phyloP scores from a whole-genome alignment of 2,329 filamentous ascomycete species.

The Ophiocordyceps robertsii region DNA sequence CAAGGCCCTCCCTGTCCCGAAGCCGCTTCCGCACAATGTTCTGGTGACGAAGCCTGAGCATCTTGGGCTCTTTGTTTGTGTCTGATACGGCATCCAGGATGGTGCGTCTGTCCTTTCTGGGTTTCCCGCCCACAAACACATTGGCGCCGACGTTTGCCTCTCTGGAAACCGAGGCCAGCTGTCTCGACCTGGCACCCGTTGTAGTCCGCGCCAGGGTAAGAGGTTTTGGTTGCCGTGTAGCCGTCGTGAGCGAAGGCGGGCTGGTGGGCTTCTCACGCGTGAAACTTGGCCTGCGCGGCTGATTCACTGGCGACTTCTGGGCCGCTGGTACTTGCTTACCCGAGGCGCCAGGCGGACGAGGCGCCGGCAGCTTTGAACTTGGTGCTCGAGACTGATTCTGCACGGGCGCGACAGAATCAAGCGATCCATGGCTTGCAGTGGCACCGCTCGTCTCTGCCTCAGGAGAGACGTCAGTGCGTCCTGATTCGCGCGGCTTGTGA shows the following conservation, averaged over 20 bases:
- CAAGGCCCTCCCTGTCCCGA: constrained; percentile 28
- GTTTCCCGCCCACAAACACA: constrained; percentile 31
- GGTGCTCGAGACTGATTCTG: too few species aligned
- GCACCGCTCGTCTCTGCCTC: too few species aligned
- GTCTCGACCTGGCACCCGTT: background rate
- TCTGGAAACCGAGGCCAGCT: background rate
- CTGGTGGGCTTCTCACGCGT: too few species aligned
- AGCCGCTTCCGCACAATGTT: constrained; percentile 27
- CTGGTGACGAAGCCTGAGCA: constrained; percentile 21
- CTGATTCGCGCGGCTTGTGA: too few species aligned
- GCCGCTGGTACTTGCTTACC: too few species aligned
- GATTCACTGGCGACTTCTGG: too few species aligned
- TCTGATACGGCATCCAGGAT: constrained; percentile 27
- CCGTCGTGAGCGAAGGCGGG: background rate
- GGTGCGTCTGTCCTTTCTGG: constrained; percentile 18
- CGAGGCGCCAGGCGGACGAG: too few species aligned
- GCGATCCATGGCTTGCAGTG: too few species aligned
- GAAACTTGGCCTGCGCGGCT: too few species aligned
- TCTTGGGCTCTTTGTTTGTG: constrained; percentile 23
- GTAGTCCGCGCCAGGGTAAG: background rate
- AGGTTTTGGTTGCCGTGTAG: background rate
- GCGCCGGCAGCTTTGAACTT: too few species aligned
- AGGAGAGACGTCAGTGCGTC: too few species aligned
- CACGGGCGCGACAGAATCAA: too few species aligned
- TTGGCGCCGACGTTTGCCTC: constrained; percentile 16